Evolutionary conservation across 768 basidiomycete genomes (phyloP).

Genomic region (Boletales sp.): DNA sequence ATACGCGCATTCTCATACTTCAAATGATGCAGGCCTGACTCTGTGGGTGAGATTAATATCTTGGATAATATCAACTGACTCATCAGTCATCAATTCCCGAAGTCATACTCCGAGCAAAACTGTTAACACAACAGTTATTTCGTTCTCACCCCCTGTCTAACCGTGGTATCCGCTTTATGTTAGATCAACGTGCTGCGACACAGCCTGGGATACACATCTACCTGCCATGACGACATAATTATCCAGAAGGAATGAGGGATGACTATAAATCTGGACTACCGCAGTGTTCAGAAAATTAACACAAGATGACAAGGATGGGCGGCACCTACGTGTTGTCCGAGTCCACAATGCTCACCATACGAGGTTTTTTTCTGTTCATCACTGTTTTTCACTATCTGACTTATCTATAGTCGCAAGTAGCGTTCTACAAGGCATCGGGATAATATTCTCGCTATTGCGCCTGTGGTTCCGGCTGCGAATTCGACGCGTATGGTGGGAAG

Average conservation of each 20-base stretch:
- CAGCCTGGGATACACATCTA: too few relatives aligned
- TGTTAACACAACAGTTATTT: too few relatives aligned
- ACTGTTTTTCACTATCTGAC: not conserved
- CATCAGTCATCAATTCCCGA: too few relatives aligned
- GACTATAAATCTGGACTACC: constrained; percentile 6
- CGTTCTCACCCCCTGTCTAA: too few relatives aligned
- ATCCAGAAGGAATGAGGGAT: not conserved
- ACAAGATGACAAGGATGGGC: constrained; percentile 2
- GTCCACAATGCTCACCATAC: constrained; percentile 5
- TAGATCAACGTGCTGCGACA: too few relatives aligned
- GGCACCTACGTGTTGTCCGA: constrained; percentile 8
- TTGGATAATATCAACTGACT: too few relatives aligned
- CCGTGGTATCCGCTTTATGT: too few relatives aligned
- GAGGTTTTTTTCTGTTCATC: constrained; percentile 10
- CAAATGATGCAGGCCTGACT: too few relatives aligned
- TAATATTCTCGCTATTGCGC: constrained; percentile 15
- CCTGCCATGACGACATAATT: not conserved
- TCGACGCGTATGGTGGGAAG: constrained; percentile 22
- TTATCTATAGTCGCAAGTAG: not conserved
- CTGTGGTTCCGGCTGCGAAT: constrained; percentile 15
- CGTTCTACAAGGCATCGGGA: constrained; percentile 9
- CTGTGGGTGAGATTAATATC: too few relatives aligned
- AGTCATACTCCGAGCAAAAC: too few relatives aligned
- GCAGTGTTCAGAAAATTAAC: not conserved
- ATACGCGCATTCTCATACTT: too few relatives aligned